Evolutionary conservation across 495 filamentous ascomycete genomes (phyloP).

Genomic region (Endocarpon pusillum): DNA sequence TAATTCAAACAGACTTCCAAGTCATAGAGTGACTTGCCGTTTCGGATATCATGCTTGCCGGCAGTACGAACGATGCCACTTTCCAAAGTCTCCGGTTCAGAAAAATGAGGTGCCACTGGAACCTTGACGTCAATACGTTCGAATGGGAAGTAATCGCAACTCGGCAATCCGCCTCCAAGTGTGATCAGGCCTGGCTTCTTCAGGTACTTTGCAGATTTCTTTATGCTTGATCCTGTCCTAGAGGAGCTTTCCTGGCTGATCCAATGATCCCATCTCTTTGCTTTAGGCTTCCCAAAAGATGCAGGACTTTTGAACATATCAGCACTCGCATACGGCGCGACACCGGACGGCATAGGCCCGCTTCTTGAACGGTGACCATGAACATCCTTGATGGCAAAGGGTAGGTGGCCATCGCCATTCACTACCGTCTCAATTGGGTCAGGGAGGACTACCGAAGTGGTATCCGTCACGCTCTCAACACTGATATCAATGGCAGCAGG

Average conservation of each 20-base stretch:
- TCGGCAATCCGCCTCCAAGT: conserved; percentile 82
- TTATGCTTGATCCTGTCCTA: conserved; percentile 48
- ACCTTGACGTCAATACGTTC: conserved; percentile 51
- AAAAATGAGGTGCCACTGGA: conserved; percentile 48
- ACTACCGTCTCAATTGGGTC: too few relatives aligned
- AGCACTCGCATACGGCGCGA: conserved; percentile 60
- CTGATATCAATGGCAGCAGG: conserved; percentile 25
- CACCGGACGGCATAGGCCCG: conserved; percentile 49
- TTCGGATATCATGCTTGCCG: conserved; percentile 66
- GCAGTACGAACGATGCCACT: conserved; percentile 38
- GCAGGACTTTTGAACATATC: conserved; percentile 66
- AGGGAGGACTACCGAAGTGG: conserved; percentile 24
- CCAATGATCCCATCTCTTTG: conserved; percentile 70
- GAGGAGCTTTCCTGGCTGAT: conserved; percentile 12
- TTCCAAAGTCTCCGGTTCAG: conserved; percentile 39
- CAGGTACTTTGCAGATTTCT: conserved; percentile 59
- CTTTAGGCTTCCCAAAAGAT: conserved; percentile 51
- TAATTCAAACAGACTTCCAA: conserved; percentile 80
- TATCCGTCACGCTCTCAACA: conserved; percentile 21
- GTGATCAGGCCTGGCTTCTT: conserved; percentile 65
- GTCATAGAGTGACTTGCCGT: conserved; percentile 49
- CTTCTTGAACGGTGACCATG: too few relatives aligned
- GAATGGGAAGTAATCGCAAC: conserved; percentile 77
- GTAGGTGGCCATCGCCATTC: too few relatives aligned
- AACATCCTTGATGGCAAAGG: too few relatives aligned